Conservation (phyloP, 1,284 basidiomycete genomes). For the Fomitopsis pinicola region DNA sequence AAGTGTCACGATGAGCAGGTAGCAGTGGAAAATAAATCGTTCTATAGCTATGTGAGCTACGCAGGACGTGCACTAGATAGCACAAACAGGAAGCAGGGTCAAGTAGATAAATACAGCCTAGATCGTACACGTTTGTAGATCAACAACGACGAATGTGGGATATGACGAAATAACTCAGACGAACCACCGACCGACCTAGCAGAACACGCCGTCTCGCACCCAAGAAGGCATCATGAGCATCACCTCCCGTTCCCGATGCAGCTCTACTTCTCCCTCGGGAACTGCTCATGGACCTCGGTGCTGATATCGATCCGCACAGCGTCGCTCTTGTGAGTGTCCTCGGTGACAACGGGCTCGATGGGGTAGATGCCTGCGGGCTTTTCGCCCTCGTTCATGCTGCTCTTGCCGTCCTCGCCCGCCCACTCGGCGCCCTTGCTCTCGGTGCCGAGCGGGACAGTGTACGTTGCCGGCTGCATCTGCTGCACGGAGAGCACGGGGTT, state of each 20-base stretch:
- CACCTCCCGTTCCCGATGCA: background rate
- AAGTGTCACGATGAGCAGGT: background rate
- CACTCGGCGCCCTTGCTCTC: constrained; percentile 46
- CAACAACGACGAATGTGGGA: background rate
- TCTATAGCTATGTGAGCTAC: background rate
- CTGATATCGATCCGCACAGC: constrained; percentile 7
- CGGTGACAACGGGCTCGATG: constrained; percentile 16
- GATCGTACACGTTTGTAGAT: background rate
- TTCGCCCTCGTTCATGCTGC: constrained; percentile 47
- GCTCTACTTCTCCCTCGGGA: constrained; percentile 1
- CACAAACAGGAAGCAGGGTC: background rate
- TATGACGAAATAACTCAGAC: background rate
- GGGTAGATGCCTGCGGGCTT: constrained; percentile 25
- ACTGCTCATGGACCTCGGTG: constrained; percentile 7
- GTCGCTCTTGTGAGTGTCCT: constrained; percentile 5
- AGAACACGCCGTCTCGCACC: background rate
- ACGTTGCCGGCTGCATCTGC: constrained; percentile 28
- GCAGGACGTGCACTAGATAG: constrained; percentile 2
- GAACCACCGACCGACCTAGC: background rate
- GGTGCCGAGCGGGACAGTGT: constrained; percentile 64
- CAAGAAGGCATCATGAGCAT: background rate
- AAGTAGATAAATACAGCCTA: constrained; percentile 1
- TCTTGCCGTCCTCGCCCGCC: constrained; percentile 48
- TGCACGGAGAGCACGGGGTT: constrained; percentile 33
- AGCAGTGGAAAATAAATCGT: background rate